Base-by-base conservation (phyloP, 139 green algal genomes). In the Spirogloea muscicola region DNA sequence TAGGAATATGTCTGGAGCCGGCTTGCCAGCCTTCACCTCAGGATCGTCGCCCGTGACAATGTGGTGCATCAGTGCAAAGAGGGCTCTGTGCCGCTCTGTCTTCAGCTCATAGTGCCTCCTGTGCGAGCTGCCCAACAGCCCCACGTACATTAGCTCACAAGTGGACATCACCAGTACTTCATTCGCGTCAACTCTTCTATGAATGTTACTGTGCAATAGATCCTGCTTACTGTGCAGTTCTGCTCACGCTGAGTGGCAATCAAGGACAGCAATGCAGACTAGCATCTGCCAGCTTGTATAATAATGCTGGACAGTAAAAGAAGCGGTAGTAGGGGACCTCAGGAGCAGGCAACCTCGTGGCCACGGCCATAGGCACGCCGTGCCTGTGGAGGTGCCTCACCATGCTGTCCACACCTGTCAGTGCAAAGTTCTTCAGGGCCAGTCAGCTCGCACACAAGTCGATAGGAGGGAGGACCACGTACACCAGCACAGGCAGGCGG, bases 1-100 rank as follows among this genome's bases (percentile, higher is more conserved):
- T 37, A 87, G 64, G 72, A 96, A 96, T 46, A 96, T 96, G 44
- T 93, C 90, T 0, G 91, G 91, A 0, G 86, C 82, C 0, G 91
- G 91, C 82, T 96, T 95, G 44, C 89, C 87, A 58, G 81, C 76
- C 5, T 55, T 58, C 16, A 84, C 52, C 21, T 42, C 48, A 6
- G 66, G 66, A 61, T 81, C 74, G 49, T 81, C 74, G 59, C 31
- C 58, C 37, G 85, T 90, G 0, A 93, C 57, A 21, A 85, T 78
- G 71, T 89, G 66, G 33, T 84, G 43, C 68, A 94, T 92, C 10
- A 89, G 76, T 0, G 46, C 31, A 41, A 96, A 94, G 1, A 94
- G 71, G 0, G 86, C 76, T 13, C 1, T 21, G 51, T 96, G 91
- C 13, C 78, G 49, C 1, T 49, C 42, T 1, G 89, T 96, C 69